Conservation (phyloP, 192 early-diverging fungal species). For the Coemansia sp. region DNA sequence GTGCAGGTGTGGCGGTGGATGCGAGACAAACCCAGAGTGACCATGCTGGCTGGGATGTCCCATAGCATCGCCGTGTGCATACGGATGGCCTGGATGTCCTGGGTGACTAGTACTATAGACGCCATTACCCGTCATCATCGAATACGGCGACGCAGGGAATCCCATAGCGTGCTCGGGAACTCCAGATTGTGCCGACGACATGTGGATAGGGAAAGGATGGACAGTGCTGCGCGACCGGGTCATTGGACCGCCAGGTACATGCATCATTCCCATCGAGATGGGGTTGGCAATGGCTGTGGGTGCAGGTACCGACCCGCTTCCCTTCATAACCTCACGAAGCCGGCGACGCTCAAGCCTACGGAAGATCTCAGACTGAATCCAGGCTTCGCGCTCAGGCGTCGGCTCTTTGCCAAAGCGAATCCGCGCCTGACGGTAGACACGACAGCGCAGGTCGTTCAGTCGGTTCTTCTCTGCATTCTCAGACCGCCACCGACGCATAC, state of each 20-base stretch:
- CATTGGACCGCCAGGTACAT: constrained; percentile 33
- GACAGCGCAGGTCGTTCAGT: constrained; percentile 69
- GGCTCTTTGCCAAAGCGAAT: constrained; percentile 64
- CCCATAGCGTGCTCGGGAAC: constrained; percentile 40
- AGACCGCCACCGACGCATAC: constrained; percentile 54
- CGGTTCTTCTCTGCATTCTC: constrained; percentile 59
- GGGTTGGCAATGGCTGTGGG: constrained; percentile 34
- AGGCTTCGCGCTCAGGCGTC: constrained; percentile 60
- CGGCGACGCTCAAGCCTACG: constrained; percentile 49
- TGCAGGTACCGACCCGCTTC: constrained; percentile 37
- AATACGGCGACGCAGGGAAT: constrained; percentile 41
- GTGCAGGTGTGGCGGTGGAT: constrained; percentile 12
- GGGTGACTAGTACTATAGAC: constrained; percentile 25
- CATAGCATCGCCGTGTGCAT: constrained; percentile 10
- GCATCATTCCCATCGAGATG: constrained; percentile 24
- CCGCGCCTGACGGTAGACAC: constrained; percentile 65
- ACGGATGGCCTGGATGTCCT: constrained; percentile 4
- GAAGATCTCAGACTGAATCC: constrained; percentile 66
- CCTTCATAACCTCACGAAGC: constrained; percentile 52
- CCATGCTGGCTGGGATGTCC: constrained; percentile 9
- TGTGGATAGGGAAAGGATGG: constrained; percentile 45
- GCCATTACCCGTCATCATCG: constrained; percentile 37
- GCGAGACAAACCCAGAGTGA: neutral
- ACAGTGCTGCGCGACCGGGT: constrained; percentile 46
- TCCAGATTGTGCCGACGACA: constrained; percentile 12